These are phyloP conservation scores for Carallia pectinifolia DNA, from an alignment of 345 rosid genomes.

Conservation along the genomic window DNA sequence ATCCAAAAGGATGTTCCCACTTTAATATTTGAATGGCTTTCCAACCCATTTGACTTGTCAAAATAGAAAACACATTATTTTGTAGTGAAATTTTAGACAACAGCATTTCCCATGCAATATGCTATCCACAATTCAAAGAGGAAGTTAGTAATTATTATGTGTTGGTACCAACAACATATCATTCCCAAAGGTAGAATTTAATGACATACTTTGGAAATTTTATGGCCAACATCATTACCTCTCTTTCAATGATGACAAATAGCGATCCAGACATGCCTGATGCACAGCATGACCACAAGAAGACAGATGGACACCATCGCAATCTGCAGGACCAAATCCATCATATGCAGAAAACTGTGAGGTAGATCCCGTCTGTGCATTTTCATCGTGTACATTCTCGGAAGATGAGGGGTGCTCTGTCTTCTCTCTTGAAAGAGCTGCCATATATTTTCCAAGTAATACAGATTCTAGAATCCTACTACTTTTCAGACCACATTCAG, in stretches of 20 bases:
- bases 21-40: no score
- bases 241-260: constrained; percentile 77
- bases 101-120: no score
- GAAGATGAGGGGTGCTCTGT: constrained; percentile 41
- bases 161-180: no score
- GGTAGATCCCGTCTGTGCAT: constrained; percentile 29
- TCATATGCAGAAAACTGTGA: constrained; percentile 40
- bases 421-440: constrained; percentile 47
- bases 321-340: constrained; percentile 70
- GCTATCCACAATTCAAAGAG: no score
- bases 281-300: constrained; percentile 99
- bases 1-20: no score
- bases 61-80: no score
- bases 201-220: not conserved
- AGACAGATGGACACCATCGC: constrained; percentile 85
- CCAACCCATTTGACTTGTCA: no score
- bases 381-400: constrained; percentile 33
- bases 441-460: constrained; percentile 46
- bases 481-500: constrained; percentile 33
- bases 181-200: not conserved
- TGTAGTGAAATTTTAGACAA: no score
- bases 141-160: no score
- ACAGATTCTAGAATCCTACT: constrained; percentile 41
- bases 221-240: constrained; percentile 39
- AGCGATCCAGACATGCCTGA: constrained; percentile 83